phyloP scores from a whole-genome alignment of 108 stramenopile species.

The Nannochloropsis gaditana region DNA sequence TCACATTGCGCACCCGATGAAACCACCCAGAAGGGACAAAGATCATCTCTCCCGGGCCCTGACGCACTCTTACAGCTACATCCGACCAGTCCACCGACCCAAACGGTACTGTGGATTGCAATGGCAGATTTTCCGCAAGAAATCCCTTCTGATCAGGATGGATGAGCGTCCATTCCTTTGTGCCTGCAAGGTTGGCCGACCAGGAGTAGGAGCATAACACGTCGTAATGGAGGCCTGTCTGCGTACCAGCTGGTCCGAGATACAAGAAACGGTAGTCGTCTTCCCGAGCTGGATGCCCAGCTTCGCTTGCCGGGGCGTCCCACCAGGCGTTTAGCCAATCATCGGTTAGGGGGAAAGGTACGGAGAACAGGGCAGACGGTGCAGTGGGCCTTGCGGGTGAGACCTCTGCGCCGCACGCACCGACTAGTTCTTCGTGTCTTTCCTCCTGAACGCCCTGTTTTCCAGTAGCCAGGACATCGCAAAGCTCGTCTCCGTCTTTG shows the following conservation, averaged over 20 bases:
- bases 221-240: slow-evolving; percentile 44
- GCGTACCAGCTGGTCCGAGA: slow-evolving; percentile 35
- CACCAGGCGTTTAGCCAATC: slow-evolving; percentile 50
- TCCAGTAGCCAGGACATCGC: too few species aligned
- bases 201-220: slow-evolving; percentile 51
- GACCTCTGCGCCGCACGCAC: not conserved
- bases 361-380: not conserved
- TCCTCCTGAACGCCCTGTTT: not conserved
- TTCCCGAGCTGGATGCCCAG: slow-evolving; percentile 21
- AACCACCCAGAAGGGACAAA: slow-evolving; percentile 53
- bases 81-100: not conserved
- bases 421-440: not conserved
- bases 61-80: slow-evolving; percentile 33
- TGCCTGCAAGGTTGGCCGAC: slow-evolving; percentile 45
- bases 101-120: not conserved
- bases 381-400: not conserved
- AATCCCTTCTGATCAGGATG: slow-evolving; percentile 15
- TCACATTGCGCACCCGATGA: slow-evolving; percentile 33
- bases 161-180: slow-evolving; percentile 42
- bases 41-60: slow-evolving; percentile 45
- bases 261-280: slow-evolving; percentile 53
- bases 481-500: too few species aligned
- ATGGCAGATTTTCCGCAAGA: slow-evolving; percentile 21
- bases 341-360: slow-evolving; percentile 33
- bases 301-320: slow-evolving; percentile 15